Conservation (phyloP, 2,329 filamentous ascomycete genomes). For the Ceratocystis albifundus region DNA sequence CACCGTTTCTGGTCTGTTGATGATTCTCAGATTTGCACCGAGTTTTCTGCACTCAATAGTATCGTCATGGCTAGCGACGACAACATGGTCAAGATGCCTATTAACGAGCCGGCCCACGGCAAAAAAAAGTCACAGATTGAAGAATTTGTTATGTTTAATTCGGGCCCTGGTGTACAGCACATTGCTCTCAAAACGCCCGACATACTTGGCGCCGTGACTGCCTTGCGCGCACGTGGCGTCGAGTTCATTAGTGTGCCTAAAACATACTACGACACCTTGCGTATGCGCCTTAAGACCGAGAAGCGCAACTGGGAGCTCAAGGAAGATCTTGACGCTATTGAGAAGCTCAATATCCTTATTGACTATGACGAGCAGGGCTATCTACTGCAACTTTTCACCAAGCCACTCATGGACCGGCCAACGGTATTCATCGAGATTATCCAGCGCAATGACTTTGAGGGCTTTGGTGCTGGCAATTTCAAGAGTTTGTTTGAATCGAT, state of each 20-base stretch:
- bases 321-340: conserved; percentile 68
- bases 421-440: conserved; percentile 97
- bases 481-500: conserved; percentile 92
- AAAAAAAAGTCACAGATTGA: conserved; percentile 92
- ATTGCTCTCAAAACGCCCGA: conserved; percentile 74
- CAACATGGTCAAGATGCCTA: conserved; percentile 90
- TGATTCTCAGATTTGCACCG: conserved; percentile 83
- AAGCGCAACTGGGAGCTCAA: conserved; percentile 51
- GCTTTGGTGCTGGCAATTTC: conserved; percentile 92
- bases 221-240: conserved; percentile 73
- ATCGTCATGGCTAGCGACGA: conserved; percentile 84
- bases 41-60: conserved; percentile 77
- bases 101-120: conserved; percentile 86
- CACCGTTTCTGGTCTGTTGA: conserved; percentile 97
- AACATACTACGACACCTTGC: conserved; percentile 77
- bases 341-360: conserved; percentile 74
- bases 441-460: conserved; percentile 78
- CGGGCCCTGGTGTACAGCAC: conserved; percentile 82
- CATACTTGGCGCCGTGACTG: conserved; percentile 65
- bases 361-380: conserved; percentile 93
- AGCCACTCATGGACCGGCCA: conserved; percentile 85
- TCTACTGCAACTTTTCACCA: conserved; percentile 63
- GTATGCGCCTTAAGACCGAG: conserved; percentile 56
- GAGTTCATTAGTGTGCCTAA: conserved; percentile 83
- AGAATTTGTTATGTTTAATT: conserved; percentile 84